Evolutionary conservation across 495 filamentous ascomycete species (phyloP).

Genomic region (Penicillium daleae): DNA sequence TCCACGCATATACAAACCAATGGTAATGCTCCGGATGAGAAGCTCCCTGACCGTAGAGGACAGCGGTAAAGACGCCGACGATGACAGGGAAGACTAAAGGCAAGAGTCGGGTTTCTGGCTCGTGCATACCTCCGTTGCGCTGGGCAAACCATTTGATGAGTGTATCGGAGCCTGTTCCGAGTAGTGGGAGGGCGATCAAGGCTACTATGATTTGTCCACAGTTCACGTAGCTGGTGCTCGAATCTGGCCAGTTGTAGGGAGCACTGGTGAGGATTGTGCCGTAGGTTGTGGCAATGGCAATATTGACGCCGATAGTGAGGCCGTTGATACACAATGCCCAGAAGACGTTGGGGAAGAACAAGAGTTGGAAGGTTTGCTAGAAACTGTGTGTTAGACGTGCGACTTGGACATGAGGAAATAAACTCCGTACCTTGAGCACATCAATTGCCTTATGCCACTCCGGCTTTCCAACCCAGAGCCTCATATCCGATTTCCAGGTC

Average conservation of each 20-base stretch:
- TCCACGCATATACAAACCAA: slow-evolving; percentile 41
- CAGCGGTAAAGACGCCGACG: slow-evolving; percentile 31
- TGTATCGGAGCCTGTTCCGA: slow-evolving; percentile 37
- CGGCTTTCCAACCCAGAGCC: slow-evolving; percentile 34
- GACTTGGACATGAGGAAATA: neutral
- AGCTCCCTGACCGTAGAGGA: slow-evolving; percentile 39
- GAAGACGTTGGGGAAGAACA: slow-evolving; percentile 45
- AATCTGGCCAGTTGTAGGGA: slow-evolving; percentile 41
- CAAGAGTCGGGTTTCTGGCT: slow-evolving; percentile 38
- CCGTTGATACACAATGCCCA: slow-evolving; percentile 45
- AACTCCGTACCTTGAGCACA: slow-evolving; percentile 23
- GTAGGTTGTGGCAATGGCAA: slow-evolving; percentile 45
- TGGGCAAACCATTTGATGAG: slow-evolving; percentile 31
- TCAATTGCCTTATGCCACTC: slow-evolving; percentile 33
- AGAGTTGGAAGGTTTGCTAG: slow-evolving; percentile 15
- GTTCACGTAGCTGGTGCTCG: slow-evolving; percentile 38
- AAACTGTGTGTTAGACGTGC: neutral
- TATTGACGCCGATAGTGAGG: slow-evolving; percentile 40
- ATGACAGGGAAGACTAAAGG: slow-evolving; percentile 38
- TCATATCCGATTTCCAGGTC: slow-evolving; percentile 32
- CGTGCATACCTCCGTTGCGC: slow-evolving; percentile 35
- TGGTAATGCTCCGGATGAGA: slow-evolving; percentile 36
- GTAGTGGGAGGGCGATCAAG: slow-evolving; percentile 38
- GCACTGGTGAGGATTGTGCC: slow-evolving; percentile 32
- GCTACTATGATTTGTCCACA: slow-evolving; percentile 36